Evolutionary conservation across 371 early-diverging fungal genomes (phyloP), one percentile per base, ranked within the genome.

Genomic region (Saksenaea vasiformis): DNA sequence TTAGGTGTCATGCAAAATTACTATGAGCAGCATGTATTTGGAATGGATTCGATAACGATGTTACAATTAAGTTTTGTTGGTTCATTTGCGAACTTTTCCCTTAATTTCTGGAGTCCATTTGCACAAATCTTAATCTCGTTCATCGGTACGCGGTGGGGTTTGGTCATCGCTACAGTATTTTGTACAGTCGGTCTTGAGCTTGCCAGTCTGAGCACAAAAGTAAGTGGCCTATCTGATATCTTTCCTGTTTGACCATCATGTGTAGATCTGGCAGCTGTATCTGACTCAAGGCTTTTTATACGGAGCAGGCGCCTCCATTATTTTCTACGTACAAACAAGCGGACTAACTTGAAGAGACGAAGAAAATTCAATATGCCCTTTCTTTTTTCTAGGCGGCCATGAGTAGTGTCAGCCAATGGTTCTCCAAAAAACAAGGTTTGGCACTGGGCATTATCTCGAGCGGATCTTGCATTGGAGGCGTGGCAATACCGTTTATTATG

Each of bases 1-100:
- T 11, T 47, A 69, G 69, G 69, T 58, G 66, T 69, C 7, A 65
- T 69, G 66, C 70, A 69, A 35, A 62, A 65, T 24, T 65, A 62
- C 47, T 65, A 62, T 27, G 62, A 65, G 43, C 70, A 69, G 24
- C 60, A 62, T 34, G 27, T 56, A 17, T 69, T 69, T 35, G 59
- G 62, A 27, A 53, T 41, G 4, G 56, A 35, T 41, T 55, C 56
- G 5, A 34, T 36, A 27, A 53, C 65, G 22, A 56, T 37, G 3
- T n/a, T 69, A 7, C 63, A 65, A 31, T 54, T 69, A 15, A 61
- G 65, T 28, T 62, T 69, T 55, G 70, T 65, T 14, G 70, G 70
- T 31, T 56, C 70, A 2, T 47, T 65, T 31, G 62, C 66, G 28
- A 65, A 69, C 27, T 57, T 61, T 34, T 56, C 60, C 8, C 17